Evolutionary conservation across 495 filamentous ascomycete genomes (phyloP).

Genomic region (Aspergillus ostianus): DNA sequence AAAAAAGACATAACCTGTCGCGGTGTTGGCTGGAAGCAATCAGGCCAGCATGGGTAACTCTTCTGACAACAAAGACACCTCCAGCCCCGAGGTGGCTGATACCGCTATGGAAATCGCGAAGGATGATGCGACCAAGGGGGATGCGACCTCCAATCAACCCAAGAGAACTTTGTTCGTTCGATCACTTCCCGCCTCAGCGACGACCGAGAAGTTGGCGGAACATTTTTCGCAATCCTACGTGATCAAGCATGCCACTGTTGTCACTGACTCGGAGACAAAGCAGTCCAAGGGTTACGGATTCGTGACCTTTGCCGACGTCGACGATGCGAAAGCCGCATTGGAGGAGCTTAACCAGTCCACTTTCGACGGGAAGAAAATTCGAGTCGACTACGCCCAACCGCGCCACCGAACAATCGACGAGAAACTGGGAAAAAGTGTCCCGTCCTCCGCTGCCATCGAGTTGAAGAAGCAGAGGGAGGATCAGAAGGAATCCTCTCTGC

Average conservation of each 20-base stretch:
- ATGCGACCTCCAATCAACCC: constrained; percentile 34
- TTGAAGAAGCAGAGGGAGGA: constrained; percentile 58
- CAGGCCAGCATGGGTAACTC: constrained; percentile 31
- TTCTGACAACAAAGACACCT: constrained; percentile 21
- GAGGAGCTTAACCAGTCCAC: constrained; percentile 71
- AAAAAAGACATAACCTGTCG: constrained; percentile 9
- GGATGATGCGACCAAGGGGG: constrained; percentile 19
- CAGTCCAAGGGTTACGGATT: constrained; percentile 90
- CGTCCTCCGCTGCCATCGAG: constrained; percentile 45
- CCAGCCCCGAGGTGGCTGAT: constrained; percentile 12
- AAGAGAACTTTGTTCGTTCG: constrained; percentile 84
- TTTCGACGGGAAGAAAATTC: constrained; percentile 76
- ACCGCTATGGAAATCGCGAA: constrained; percentile 26
- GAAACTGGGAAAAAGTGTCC: constrained; percentile 46
- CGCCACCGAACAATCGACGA: constrained; percentile 67
- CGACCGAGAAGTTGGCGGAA: constrained; percentile 77
- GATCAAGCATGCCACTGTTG: constrained; percentile 88
- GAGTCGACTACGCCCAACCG: constrained; percentile 82
- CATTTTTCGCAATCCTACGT: constrained; percentile 93
- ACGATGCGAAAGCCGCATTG: constrained; percentile 79
- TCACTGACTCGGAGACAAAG: constrained; percentile 78
- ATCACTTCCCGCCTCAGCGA: constrained; percentile 71
- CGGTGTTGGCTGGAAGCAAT: constrained; percentile 32
- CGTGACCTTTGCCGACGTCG: constrained; percentile 90
- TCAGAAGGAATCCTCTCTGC: constrained; percentile 55